These are phyloP conservation scores for Pseudocercospora musae DNA, from an alignment of 2,329 filamentous ascomycete species.

Conservation along the genomic window DNA sequence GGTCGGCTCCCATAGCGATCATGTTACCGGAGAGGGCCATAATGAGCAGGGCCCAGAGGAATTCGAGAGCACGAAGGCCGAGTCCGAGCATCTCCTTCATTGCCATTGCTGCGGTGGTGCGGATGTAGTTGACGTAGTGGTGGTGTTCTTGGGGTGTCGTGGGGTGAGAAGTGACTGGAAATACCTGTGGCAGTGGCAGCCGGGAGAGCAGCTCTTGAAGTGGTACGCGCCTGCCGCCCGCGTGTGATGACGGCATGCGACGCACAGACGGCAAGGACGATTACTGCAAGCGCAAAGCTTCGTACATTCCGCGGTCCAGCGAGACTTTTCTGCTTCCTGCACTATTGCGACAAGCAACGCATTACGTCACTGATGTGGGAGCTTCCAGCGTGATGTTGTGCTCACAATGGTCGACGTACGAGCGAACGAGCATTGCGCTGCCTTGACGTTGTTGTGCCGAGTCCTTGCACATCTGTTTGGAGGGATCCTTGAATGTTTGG, in stretches of 20 bases:
- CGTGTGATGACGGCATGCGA: neutral
- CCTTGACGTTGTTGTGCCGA: neutral
- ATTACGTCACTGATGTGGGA: neutral
- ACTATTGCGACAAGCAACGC: neutral
- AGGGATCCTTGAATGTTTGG: neutral
- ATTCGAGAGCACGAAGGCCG: conserved; percentile 38
- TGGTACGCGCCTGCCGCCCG: neutral
- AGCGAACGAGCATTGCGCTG: neutral
- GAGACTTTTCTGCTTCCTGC: neutral
- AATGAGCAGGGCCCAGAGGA: conserved; percentile 58
- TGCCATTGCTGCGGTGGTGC: conserved; percentile 9
- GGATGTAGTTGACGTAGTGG: neutral
- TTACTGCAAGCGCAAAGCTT: neutral
- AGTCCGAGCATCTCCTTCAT: conserved; percentile 26
- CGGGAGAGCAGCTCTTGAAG: neutral
- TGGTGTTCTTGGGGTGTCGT: neutral
- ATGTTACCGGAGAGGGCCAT: conserved; percentile 63
- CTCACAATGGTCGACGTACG: neutral
- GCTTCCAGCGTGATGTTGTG: neutral
- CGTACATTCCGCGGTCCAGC: neutral
- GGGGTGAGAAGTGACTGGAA: neutral
- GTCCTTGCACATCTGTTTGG: neutral
- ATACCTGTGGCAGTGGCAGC: neutral
- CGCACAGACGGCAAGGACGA: neutral
- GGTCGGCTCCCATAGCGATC: conserved; percentile 50